phyloP scores from a whole-genome alignment of 2,329 filamentous ascomycete genomes.

The Juglanconis juglandina region DNA sequence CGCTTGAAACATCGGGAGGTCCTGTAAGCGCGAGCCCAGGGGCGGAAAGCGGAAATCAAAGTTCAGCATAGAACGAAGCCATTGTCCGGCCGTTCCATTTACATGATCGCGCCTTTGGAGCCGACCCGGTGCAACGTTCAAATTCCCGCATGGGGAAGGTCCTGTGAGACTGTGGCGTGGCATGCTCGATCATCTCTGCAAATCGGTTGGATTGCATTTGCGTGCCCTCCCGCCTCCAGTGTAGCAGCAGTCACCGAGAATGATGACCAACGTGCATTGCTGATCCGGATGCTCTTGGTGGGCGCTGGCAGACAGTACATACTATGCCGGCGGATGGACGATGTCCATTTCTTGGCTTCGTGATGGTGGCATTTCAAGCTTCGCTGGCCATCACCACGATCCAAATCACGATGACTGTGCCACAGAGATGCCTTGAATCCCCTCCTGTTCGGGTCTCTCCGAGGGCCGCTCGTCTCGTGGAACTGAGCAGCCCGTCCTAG shows the following conservation, averaged over 20 bases:
- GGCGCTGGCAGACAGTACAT: neutral
- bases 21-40: conserved; percentile 1
- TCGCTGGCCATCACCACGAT: neutral
- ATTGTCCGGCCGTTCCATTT: neutral
- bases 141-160: conserved; percentile 10
- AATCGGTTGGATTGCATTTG: neutral
- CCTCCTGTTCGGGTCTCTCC: neutral
- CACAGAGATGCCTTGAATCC: conserved; percentile 8
- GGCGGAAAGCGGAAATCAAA: conserved; percentile 4
- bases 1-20: neutral
- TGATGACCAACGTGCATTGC: conserved; percentile 8
- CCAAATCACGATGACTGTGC: conserved; percentile 11
- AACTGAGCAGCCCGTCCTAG: neutral
- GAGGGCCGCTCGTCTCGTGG: neutral
- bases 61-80: neutral
- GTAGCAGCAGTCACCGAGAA: neutral
- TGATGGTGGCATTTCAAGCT: neutral
- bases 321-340: neutral
- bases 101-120: neutral
- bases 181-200: conserved; percentile 1
- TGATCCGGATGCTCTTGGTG: neutral
- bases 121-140: neutral
- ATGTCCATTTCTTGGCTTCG: neutral
- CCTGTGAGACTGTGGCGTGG: neutral
- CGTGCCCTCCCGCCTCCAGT: neutral